Base-by-base conservation (phyloP, 805 yeast species). In the Kazachstania martiniae region DNA sequence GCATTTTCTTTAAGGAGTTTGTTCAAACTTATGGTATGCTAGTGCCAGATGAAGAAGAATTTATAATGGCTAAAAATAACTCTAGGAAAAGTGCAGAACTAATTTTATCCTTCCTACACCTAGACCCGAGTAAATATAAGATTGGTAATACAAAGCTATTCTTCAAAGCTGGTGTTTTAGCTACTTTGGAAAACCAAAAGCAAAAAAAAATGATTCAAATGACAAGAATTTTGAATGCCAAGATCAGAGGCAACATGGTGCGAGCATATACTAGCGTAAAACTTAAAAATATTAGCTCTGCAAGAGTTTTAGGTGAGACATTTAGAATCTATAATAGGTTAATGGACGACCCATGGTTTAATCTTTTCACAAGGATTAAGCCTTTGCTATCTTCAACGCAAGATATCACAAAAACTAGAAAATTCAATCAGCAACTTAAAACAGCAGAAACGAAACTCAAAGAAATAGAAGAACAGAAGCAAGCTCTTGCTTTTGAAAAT, bases 111-210 rank as follows among this genome's bases (percentile, higher is more conserved):
- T 67, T 72, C n/a, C 58, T 84, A 22, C 55, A 70, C 12, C 58
- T 89, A 25, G 84, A 80, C 38, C 87, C 93, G 2, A 73, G 74
- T 24, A 63, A 86, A 2, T 89, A 76, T 58, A 94, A 86, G 60
- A 73, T 85, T 36, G 99, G 99, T 53, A 80, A 80, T 49, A 80
- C 94, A 23, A 91, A 91, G 59, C 77, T 91, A 29, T 91, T 91
- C 61, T 84, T 91, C 63, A 81, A 93, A 51, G 95, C 97, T 22
- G 99, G 98, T 42, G 84, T 89, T 65, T 65, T 91, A 46, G 98
- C 97, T 2, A 76, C 76, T 34, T 66, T 91, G 37, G 98, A 91
- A 53, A 74, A 74, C 41, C 65, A 69, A 34, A 76, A 94, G 38
- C 95, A 86, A 41, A 61, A 63, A 22, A 68, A 72, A 32, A 58